phyloP scores from a whole-genome alignment of 441 rosid genomes.

The Erysimum cheiri region DNA sequence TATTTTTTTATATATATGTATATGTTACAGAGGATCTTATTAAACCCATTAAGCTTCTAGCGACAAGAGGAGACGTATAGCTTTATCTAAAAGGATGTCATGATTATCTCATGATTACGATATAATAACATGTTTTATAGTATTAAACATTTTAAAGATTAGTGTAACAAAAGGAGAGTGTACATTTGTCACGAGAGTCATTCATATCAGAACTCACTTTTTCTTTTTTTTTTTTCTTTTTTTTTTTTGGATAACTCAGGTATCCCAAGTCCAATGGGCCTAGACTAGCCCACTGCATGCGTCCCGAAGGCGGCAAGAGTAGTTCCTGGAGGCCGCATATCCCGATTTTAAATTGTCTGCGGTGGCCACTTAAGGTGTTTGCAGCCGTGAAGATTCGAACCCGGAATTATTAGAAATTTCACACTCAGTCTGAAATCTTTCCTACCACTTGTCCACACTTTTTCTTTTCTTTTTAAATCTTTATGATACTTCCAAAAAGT shows the following conservation, averaged over 20 bases:
- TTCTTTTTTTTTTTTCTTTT: too few species aligned
- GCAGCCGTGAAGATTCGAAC: too few species aligned
- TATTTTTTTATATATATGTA: background rate
- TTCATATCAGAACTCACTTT: conserved; percentile 37
- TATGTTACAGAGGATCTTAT: conserved; percentile 25
- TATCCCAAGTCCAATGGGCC: too few species aligned
- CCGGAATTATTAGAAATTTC: too few species aligned
- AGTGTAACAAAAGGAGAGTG: conserved; percentile 22
- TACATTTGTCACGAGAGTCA: conserved; percentile 29
- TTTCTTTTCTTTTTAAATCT: conserved; percentile 20
- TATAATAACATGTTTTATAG: conserved; percentile 14
- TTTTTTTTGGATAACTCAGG: too few species aligned
- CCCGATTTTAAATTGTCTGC: too few species aligned
- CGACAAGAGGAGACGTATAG: conserved; percentile 29
- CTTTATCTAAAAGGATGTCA: conserved; percentile 41
- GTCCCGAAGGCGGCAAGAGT: too few species aligned
- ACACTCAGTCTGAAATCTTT: too few species aligned
- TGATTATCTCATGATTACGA: conserved; percentile 48
- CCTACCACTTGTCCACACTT: too few species aligned
- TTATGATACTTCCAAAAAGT: conserved; percentile 43
- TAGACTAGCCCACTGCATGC: too few species aligned
- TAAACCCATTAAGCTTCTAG: conserved; percentile 21
- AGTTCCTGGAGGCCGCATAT: too few species aligned
- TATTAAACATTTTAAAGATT: conserved; percentile 2
- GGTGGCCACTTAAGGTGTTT: too few species aligned